These are phyloP conservation scores for Neurospora sp. DNA, from an alignment of 2,329 filamentous ascomycete genomes.

Conservation along the genomic window DNA sequence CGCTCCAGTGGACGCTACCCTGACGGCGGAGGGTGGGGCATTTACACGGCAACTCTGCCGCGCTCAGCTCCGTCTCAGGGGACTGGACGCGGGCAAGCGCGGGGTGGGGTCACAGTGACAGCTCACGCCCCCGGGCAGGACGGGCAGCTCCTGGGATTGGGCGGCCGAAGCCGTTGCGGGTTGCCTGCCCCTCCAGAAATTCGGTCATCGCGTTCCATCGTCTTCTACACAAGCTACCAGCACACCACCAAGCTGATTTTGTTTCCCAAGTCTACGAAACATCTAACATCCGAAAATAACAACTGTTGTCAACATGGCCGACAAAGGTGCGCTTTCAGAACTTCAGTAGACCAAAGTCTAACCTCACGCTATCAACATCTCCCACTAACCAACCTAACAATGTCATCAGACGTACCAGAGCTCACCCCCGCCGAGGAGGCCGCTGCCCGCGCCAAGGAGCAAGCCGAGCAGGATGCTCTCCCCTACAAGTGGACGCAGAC, in stretches of 20 bases:
- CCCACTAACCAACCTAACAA: conserved; percentile 13
- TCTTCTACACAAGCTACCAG: background rate
- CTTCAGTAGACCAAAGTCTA: background rate
- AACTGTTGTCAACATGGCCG: conserved; percentile 27
- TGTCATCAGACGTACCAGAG: conserved; percentile 28
- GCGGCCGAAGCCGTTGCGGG: background rate
- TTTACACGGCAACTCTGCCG: background rate
- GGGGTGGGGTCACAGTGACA: background rate
- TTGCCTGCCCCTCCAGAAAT: background rate
- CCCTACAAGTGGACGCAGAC: conserved; percentile 98
- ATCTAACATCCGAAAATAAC: background rate
- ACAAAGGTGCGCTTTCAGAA: conserved; percentile 24
- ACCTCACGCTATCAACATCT: conserved; percentile 6
- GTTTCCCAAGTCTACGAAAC: background rate
- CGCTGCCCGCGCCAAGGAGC: conserved; percentile 59
- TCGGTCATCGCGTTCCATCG: background rate
- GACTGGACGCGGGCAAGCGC: background rate
- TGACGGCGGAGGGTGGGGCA: background rate
- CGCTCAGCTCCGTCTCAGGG: background rate
- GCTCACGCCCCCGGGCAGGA: background rate
- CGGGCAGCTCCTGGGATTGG: background rate
- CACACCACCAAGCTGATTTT: background rate
- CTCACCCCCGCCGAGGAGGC: conserved; percentile 45
- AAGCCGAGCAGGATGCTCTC: conserved; percentile 77
- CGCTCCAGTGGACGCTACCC: background rate